Evolutionary conservation across 2,329 filamentous ascomycete genomes (phyloP), one percentile per base, ranked within the genome.

Genomic region (Gliomastix tumulicola): DNA sequence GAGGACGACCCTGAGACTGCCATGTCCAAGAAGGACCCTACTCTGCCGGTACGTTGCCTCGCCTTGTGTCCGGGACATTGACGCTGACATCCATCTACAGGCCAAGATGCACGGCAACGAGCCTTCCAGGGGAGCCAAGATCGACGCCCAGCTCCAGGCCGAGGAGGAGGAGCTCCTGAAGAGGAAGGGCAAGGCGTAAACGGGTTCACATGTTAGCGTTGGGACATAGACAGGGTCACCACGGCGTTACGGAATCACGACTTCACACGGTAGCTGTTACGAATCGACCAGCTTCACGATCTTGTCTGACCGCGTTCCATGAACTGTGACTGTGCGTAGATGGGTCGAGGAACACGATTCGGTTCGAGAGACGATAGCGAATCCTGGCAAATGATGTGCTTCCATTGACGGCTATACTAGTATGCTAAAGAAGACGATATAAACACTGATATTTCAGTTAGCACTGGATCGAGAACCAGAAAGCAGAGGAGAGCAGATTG

Each of bases 71-170:
- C 15, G 11, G 20, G 21, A 33, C 58, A 4, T 46, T 63, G 30
- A 62, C 63, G 12, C 56, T 60, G 51, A 38, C 52, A 49, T 22
- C 11, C 7, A 32, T 22, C 11, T 6, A 32, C 30, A 74, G 76
- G 83, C 82, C 38, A 73, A 62, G 47, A 53, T 69, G 44, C 82
- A 88, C 53, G 82, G 82, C 41, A 88, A 88, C 54, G 71, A 87
- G 62, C 84, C 83, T 3, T 83, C 77, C 16, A 76, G 68, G 51
- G 83, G 84, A 15, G 84, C 83, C 18, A 74, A 83, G 68, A 71
- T 87, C 39, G 84, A 88, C 56, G 74, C 83, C 40, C 55, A 84
- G 59, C 47, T 88, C 32, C 65, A 74, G 51, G 73, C 75, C 5
- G 83, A 88, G 49, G 84, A 88, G 41, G 74, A 84, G 51, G 75